Conservation (phyloP, 108 stramenopile species). For the Cylindrotheca closterium region DNA sequence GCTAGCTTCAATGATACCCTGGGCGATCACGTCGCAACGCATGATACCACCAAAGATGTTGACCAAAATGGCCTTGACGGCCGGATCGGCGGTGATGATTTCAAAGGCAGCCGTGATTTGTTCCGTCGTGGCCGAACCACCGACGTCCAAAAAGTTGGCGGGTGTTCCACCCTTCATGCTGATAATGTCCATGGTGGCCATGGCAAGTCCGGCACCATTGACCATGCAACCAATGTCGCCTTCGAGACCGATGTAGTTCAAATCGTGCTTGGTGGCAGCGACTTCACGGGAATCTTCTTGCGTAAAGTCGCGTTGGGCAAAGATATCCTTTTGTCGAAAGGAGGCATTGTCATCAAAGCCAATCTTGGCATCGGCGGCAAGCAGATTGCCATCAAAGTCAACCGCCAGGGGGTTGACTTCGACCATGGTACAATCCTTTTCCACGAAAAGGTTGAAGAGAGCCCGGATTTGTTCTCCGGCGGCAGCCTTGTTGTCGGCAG, state of each 20-base stretch:
- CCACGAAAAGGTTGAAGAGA: constrained; percentile 81
- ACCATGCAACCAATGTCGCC: constrained; percentile 99
- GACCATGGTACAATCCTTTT: constrained; percentile 84
- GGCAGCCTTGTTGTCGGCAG: constrained; percentile 41
- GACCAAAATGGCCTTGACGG: constrained; percentile 88
- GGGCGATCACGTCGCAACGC: constrained; percentile 93
- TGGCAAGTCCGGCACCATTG: constrained; percentile 96
- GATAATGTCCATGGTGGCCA: constrained; percentile 97
- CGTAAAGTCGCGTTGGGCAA: constrained; percentile 65
- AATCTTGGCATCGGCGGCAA: constrained; percentile 90
- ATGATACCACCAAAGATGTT: constrained; percentile 98
- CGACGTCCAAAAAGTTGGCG: constrained; percentile 98
- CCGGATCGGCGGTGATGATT: constrained; percentile 66
- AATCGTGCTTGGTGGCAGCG: constrained; percentile 75
- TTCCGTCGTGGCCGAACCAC: constrained; percentile 76
- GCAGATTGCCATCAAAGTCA: constrained; percentile 55
- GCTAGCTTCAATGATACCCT: constrained; percentile 86
- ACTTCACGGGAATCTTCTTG: constrained; percentile 92
- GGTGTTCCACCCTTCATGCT: constrained; percentile 90
- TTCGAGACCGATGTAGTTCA: constrained; percentile 97
- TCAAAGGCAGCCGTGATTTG: constrained; percentile 82
- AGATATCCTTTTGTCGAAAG: constrained; percentile 80
- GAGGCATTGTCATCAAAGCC: constrained; percentile 92
- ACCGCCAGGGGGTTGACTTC: constrained; percentile 94
- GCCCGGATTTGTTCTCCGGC: constrained; percentile 43